phyloP scores from a whole-genome alignment of 768 basidiomycete genomes.

The Cyclocybe aegerita region DNA sequence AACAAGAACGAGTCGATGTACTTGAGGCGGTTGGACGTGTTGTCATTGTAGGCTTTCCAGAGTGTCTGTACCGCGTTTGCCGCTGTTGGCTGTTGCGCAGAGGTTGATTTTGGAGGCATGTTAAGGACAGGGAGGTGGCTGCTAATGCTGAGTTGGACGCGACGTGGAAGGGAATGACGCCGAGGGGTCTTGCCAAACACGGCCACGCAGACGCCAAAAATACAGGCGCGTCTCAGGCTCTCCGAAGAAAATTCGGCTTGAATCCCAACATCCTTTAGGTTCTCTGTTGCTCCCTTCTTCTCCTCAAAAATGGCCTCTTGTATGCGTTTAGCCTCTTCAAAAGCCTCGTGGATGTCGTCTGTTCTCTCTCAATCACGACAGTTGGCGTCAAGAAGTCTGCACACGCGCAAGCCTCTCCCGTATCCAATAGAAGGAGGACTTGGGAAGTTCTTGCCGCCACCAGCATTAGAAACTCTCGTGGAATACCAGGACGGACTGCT shows the following conservation, averaged over 20 bases:
- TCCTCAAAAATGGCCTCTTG: constrained; percentile 26
- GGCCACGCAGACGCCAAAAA: constrained; percentile 24
- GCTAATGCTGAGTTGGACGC: constrained; percentile 18
- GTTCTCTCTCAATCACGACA: constrained; percentile 18
- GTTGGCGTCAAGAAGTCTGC: constrained; percentile 39
- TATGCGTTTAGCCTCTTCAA: constrained; percentile 27
- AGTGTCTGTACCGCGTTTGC: constrained; percentile 52
- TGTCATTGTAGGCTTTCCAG: constrained; percentile 74
- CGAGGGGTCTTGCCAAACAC: constrained; percentile 27
- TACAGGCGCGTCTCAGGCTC: constrained; percentile 14
- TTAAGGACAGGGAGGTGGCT: constrained; percentile 8
- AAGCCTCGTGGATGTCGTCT: constrained; percentile 14
- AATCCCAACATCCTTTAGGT: not conserved
- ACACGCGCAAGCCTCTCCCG: constrained; percentile 53
- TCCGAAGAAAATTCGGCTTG: constrained; percentile 25
- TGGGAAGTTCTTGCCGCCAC: constrained; percentile 74
- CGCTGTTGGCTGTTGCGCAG: constrained; percentile 25
- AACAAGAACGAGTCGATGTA: constrained; percentile 91
- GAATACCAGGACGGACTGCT: constrained; percentile 89
- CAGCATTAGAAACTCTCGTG: constrained; percentile 66
- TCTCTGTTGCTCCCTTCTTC: constrained; percentile 1
- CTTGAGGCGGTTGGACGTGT: constrained; percentile 84
- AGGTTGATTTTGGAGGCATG: constrained; percentile 37
- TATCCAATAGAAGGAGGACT: constrained; percentile 73
- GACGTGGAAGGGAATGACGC: constrained; percentile 31